A percentile compares a stretch with the other conserved stretches of the same genome.
phyloP scores from a whole-genome alignment of 345 rosid genomes.

The Noccaea bulbosa region DNA sequence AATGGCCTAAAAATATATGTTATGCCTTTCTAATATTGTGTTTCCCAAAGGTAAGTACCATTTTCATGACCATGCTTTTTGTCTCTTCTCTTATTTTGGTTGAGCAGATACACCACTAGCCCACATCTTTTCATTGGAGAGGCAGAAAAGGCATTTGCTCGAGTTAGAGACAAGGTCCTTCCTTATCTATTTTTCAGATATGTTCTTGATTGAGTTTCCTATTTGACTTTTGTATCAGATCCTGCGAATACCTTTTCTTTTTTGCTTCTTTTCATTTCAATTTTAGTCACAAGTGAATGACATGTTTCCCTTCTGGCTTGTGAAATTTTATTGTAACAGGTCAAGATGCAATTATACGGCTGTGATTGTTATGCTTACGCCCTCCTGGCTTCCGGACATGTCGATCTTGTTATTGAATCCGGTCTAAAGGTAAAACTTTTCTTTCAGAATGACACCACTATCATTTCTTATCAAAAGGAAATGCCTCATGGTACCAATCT shows the following conservation, averaged over 20 bases:
- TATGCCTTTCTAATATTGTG: background rate
- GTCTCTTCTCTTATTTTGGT: constrained; percentile 20
- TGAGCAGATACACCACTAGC: constrained; percentile 86
- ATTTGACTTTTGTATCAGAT: constrained; percentile 5
- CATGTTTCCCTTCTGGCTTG: constrained; percentile 26
- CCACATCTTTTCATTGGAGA: constrained; percentile 89
- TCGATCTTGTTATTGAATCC: constrained; percentile 94
- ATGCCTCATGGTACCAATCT: constrained; percentile 19
- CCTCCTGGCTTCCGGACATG: constrained; percentile 90
- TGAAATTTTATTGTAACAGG: constrained; percentile 51
- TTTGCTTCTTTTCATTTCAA: background rate
- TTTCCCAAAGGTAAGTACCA: constrained; percentile 2
- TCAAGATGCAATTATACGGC: constrained; percentile 88
- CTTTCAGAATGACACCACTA: constrained; percentile 9
- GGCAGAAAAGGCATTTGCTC: constrained; percentile 78
- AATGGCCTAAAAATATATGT: constrained; percentile 16
- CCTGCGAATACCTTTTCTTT: constrained; percentile 21
- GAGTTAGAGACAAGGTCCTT: constrained; percentile 86
- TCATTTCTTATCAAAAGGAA: constrained; percentile 4
- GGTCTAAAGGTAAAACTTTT: constrained; percentile 75
- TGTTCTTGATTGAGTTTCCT: constrained; percentile 20
- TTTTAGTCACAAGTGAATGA: constrained; percentile 2
- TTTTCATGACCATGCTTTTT: constrained; percentile 12
- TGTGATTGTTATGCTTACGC: constrained; percentile 99
- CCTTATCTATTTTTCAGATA: constrained; percentile 10